These are phyloP conservation scores for Huntiella omanensis DNA, from an alignment of 2,329 filamentous ascomycete species.

Conservation along the genomic window DNA sequence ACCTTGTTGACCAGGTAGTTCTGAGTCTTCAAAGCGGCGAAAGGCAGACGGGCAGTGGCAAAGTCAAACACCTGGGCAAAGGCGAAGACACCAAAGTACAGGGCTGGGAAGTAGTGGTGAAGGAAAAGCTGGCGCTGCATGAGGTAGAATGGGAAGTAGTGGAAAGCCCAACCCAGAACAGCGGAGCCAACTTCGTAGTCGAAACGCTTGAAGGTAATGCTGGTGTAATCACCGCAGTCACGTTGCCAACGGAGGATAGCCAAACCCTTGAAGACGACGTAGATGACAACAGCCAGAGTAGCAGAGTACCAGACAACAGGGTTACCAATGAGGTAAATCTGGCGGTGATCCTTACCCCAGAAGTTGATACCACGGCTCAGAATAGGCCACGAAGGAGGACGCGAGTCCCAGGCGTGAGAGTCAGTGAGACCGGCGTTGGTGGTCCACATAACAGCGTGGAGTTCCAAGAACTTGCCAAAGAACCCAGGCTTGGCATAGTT, in stretches of 20 bases:
- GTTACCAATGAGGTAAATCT: constrained; percentile 93
- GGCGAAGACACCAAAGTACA: constrained; percentile 85
- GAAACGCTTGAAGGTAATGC: constrained; percentile 78
- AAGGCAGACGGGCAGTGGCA: constrained; percentile 50
- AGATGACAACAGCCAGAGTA: constrained; percentile 57
- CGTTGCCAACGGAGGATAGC: constrained; percentile 88
- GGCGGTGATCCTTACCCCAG: constrained; percentile 85
- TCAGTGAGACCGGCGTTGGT: constrained; percentile 94
- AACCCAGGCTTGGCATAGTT: constrained; percentile 93
- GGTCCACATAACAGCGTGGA: constrained; percentile 97
- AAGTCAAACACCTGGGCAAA: constrained; percentile 86
- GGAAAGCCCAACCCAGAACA: constrained; percentile 86
- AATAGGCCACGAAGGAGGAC: constrained; percentile 81
- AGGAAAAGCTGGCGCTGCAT: constrained; percentile 97
- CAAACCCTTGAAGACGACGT: constrained; percentile 69
- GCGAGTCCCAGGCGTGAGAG: constrained; percentile 94
- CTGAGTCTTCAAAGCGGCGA: constrained; percentile 43
- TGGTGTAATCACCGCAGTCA: constrained; percentile 69
- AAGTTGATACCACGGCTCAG: constrained; percentile 95
- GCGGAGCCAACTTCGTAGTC: constrained; percentile 89
- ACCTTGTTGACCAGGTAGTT: constrained; percentile 55
- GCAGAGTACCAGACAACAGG: constrained; percentile 89
- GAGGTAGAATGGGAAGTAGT: constrained; percentile 97
- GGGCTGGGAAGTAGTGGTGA: constrained; percentile 93
- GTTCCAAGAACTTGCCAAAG: constrained; percentile 93